Evolutionary conservation across 345 rosid species (phyloP).

Genomic region (Acer saccharum): DNA sequence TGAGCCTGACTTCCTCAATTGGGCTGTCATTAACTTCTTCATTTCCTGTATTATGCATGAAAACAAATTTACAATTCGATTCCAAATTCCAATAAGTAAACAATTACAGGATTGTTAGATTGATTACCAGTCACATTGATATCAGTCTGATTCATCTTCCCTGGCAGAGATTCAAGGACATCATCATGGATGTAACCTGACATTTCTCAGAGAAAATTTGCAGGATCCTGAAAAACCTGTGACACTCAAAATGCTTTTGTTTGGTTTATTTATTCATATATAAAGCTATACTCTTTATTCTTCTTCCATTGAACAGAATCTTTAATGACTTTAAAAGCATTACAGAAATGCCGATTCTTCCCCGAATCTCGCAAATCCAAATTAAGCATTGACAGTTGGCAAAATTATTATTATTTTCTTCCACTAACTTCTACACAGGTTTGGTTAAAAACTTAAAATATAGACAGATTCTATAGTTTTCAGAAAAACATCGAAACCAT

Average conservation of each 20-base stretch:
- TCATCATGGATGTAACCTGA: background rate
- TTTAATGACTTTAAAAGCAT: background rate
- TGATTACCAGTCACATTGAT: background rate
- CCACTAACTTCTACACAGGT: too few species aligned
- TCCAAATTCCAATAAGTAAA: too few species aligned
- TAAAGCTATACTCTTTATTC: background rate
- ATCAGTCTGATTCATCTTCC: background rate
- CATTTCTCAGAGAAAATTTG: background rate
- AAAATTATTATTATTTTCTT: too few species aligned
- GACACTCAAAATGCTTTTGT: background rate
- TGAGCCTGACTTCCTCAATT: slow-evolving; percentile 60
- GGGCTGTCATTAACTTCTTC: slow-evolving; percentile 51
- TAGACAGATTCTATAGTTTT: too few species aligned
- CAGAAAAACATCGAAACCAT: too few species aligned
- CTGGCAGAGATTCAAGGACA: background rate
- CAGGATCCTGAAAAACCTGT: background rate
- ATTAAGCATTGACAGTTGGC: background rate
- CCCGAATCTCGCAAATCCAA: background rate
- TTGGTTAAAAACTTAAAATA: too few species aligned
- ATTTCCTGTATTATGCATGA: slow-evolving; percentile 17
- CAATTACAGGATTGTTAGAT: background rate
- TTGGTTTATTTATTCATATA: background rate
- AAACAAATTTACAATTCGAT: background rate
- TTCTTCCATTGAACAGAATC: background rate
- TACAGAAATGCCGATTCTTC: background rate